Base-by-base conservation (phyloP, 148 eudicot species). In the Cornus controversa region DNA sequence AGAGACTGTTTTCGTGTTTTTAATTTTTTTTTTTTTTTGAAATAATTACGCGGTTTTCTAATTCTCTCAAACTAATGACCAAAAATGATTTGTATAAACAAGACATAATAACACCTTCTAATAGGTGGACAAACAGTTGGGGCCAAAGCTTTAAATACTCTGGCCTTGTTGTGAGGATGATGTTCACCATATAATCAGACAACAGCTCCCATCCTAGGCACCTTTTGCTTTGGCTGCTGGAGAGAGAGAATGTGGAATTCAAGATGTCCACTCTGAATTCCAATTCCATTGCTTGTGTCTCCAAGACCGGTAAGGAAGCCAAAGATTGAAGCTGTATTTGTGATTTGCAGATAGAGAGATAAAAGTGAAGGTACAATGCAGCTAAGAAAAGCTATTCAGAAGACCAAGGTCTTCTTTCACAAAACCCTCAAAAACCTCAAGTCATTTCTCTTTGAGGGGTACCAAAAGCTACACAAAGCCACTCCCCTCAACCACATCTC, bases 381-480 rank as follows among this genome's bases (percentile, higher is more conserved):
- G 80, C 76, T 89, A n/a, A 89, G 81, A 71, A 87, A 83, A 73
- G 79, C 88, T 80, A 31, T 90, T 73, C 81, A 79, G 65, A 89
- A 87, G 60, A 83, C 91, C 85, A 92, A 86, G 81, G 76, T 57
- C 29, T 82, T 91, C 83, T 53, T 92, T 53, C 85, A 73, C 74
- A 86, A 87, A 85, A 86, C 90, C 65, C 73, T 93, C 62, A 82
- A 81, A 63, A 86, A 71, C 79, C 84, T 95, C 72, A 90, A 72
- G 50, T 87, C 86, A 65, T 82, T 85, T 70, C 82, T 84, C 47
- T 79, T 83, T 66, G 74, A 69, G 57, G 82, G 79, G 26, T 81
- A 89, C 84, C 85, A 83, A 36, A 86, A 81, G 67, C 75, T 86
- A 40, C 85, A 92, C 70, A 89, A 70, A 79, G 68, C 83, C 69